These are phyloP conservation scores for Dissophora globulifera DNA, from an alignment of 192 early-diverging fungal genomes.

Conservation along the genomic window DNA sequence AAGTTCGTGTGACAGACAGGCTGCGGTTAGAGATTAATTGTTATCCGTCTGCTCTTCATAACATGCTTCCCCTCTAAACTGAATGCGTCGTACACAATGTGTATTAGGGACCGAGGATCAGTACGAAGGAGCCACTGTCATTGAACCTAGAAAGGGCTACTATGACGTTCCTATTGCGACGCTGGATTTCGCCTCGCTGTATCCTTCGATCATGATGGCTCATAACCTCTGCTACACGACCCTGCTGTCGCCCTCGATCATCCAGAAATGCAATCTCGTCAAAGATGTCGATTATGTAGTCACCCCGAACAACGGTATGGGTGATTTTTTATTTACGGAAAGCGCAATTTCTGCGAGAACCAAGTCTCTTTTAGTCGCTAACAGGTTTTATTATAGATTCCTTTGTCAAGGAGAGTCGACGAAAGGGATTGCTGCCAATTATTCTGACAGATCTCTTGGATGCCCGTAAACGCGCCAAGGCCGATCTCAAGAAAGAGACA, in stretches of 20 bases:
- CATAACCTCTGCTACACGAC: slow-evolving; percentile 99
- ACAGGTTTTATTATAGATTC: slow-evolving; percentile 66
- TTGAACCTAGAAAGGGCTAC: slow-evolving; percentile 94
- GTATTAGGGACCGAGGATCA: slow-evolving; percentile 78
- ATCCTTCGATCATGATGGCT: slow-evolving; percentile 99
- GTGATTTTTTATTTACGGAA: not conserved
- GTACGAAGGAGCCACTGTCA: slow-evolving; percentile 96
- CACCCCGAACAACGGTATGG: slow-evolving; percentile 88
- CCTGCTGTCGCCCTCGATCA: slow-evolving; percentile 65
- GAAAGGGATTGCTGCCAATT: slow-evolving; percentile 88
- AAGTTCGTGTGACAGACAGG: not conserved
- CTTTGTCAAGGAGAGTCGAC: slow-evolving; percentile 81
- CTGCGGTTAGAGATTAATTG: not conserved
- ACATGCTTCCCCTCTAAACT: too few species aligned
- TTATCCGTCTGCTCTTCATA: too few species aligned
- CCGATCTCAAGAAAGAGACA: slow-evolving; percentile 94
- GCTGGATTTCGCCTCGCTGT: slow-evolving; percentile 97
- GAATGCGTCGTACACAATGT: too few species aligned
- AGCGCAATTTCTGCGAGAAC: too few species aligned
- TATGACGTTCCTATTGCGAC: slow-evolving; percentile 97
- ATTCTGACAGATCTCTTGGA: slow-evolving; percentile 90
- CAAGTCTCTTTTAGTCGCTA: too few species aligned
- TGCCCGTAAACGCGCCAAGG: slow-evolving; percentile 93
- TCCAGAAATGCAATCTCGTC: slow-evolving; percentile 73
- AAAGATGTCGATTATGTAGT: slow-evolving; percentile 86